These are phyloP conservation scores for Fusarium marasasianum DNA, from an alignment of 2,329 filamentous ascomycete species.

Conservation along the genomic window DNA sequence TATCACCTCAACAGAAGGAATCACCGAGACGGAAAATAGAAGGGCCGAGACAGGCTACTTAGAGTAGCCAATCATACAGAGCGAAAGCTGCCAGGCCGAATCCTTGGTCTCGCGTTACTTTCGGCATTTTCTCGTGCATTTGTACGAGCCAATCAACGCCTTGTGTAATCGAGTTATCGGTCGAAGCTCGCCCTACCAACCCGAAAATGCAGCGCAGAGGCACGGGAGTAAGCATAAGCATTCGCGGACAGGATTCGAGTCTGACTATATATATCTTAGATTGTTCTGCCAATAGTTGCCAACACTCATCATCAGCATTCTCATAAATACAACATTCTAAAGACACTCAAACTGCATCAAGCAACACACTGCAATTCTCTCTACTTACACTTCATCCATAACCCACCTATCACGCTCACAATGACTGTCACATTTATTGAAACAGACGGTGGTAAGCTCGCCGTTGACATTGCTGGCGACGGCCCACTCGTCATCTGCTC, in stretches of 20 bases:
- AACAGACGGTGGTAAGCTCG: constrained; percentile 26
- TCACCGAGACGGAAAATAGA: not conserved
- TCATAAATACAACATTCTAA: not conserved
- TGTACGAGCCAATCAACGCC: not conserved
- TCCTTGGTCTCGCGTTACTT: not conserved
- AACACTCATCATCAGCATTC: not conserved
- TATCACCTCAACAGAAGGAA: fast-evolving
- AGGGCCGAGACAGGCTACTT: fast-evolving
- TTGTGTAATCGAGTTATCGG: not conserved
- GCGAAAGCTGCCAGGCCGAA: fast-evolving
- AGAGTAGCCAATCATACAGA: not conserved
- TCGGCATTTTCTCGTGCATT: constrained; percentile 25
- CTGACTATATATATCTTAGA: not conserved
- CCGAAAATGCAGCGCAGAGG: not conserved
- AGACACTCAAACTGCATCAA: fast-evolving
- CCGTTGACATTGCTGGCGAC: constrained; percentile 14
- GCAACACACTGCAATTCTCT: not conserved
- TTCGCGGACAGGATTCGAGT: fast-evolving
- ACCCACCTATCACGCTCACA: not conserved
- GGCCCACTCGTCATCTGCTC: constrained; percentile 30
- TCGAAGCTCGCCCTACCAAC: not conserved
- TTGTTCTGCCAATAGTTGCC: fast-evolving
- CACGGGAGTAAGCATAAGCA: not conserved
- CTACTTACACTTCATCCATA: not conserved
- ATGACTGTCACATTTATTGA: constrained; percentile 27